Conservation (phyloP, 345 rosid genomes). For the Boechera divaricarpa region DNA sequence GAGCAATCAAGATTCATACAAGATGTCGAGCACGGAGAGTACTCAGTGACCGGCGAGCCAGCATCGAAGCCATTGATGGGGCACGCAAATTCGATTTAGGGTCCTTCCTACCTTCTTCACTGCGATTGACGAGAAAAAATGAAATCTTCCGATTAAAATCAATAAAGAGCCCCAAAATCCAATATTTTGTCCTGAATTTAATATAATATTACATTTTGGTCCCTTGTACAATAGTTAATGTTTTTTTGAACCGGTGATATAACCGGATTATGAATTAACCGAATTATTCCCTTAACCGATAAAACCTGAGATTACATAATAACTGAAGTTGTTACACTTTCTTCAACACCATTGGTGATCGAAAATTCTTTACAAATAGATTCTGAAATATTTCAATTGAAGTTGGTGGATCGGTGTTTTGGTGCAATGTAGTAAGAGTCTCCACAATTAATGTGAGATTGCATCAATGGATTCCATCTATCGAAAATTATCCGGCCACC, state of each 20-base stretch:
- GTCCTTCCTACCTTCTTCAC: conserved; percentile 37
- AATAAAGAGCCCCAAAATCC: conserved; percentile 19
- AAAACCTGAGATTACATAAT: not conserved
- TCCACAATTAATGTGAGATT: conserved; percentile 66
- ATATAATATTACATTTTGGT: conserved; percentile 13
- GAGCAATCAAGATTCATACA: conserved; percentile 46
- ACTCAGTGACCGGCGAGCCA: conserved; percentile 83
- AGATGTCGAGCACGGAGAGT: conserved; percentile 71
- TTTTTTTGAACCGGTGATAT: not conserved
- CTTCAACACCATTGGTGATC: conserved; percentile 23
- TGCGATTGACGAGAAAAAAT: conserved; percentile 23
- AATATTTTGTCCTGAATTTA: not conserved
- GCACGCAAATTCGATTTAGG: conserved; percentile 21
- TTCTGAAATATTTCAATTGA: conserved; percentile 44
- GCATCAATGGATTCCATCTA: conserved; percentile 92
- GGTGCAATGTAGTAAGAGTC: conserved; percentile 71
- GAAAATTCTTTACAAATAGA: conserved; percentile 33
- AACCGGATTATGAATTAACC: conserved; percentile 28
- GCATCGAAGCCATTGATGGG: conserved; percentile 63
- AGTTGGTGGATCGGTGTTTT: conserved; percentile 59
- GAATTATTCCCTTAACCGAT: conserved; percentile 10
- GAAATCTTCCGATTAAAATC: not conserved
- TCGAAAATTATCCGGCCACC: conserved; percentile 95
- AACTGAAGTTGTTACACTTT: not conserved
- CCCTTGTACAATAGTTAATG: conserved; percentile 9